Evolutionary conservation across 352 stramenopile species (phyloP).

Genomic region (Globisporangium mamillatum): DNA sequence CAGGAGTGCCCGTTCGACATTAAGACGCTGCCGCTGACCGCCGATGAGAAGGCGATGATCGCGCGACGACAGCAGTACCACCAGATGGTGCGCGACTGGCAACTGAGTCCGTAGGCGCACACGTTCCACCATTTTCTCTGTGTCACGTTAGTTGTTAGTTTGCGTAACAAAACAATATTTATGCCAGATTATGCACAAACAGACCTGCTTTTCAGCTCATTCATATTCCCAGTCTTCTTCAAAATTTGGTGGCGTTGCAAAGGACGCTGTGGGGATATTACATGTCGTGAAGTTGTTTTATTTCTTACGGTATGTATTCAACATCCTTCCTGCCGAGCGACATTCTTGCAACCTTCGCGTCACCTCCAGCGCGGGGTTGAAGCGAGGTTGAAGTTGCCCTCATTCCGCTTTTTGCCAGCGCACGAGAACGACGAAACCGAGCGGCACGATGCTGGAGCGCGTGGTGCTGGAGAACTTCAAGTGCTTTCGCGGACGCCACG

Average conservation of each 20-base stretch:
- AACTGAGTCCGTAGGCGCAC: neutral
- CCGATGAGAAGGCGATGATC: slow-evolving; percentile 36
- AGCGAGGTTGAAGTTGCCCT: slow-evolving; percentile 4
- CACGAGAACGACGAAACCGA: neutral
- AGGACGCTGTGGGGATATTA: too few relatives aligned
- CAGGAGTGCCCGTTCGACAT: slow-evolving; percentile 64
- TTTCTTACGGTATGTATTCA: too few relatives aligned
- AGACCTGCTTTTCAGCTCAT: neutral
- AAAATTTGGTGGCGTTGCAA: too few relatives aligned
- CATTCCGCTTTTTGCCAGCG: slow-evolving; percentile 7
- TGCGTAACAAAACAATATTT: neutral
- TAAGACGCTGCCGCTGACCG: slow-evolving; percentile 34
- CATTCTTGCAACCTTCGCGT: slow-evolving; percentile 12
- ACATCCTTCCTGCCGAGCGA: neutral
- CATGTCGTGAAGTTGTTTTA: too few relatives aligned
- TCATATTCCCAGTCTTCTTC: neutral
- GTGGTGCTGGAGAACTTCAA: slow-evolving; percentile 49
- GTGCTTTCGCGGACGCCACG: neutral
- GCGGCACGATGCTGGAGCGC: slow-evolving; percentile 27
- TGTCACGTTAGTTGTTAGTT: neutral
- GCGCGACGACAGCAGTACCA: slow-evolving; percentile 45
- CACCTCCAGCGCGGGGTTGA: slow-evolving; percentile 16
- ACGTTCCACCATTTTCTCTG: neutral
- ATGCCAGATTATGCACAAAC: neutral
- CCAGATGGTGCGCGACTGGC: slow-evolving; percentile 32